phyloP scores from a whole-genome alignment of 1,284 basidiomycete species.

The Leccinum solheimii region DNA sequence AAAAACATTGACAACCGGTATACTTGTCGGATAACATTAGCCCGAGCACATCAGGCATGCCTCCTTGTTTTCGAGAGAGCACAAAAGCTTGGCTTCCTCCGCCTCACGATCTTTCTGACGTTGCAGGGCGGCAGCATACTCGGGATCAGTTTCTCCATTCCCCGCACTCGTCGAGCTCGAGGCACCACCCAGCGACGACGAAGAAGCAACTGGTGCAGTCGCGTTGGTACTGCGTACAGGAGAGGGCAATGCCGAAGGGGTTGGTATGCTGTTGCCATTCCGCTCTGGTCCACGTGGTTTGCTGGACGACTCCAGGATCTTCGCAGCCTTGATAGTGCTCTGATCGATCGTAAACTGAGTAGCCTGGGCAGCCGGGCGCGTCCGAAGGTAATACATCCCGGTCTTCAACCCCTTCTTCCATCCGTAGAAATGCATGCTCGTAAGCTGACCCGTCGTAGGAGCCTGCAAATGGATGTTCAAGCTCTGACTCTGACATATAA shows the following conservation, averaged over 20 bases:
- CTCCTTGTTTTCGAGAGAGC: slow-evolving; percentile 88
- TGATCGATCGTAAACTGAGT: slow-evolving; percentile 98
- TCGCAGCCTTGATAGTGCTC: slow-evolving; percentile 73
- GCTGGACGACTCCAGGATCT: slow-evolving; percentile 45
- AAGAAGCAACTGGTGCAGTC: slow-evolving; percentile 16
- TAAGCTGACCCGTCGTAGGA: slow-evolving; percentile 92
- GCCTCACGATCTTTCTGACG: slow-evolving; percentile 73
- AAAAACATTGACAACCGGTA: not conserved
- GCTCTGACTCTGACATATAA: slow-evolving; percentile 93
- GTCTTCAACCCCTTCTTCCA: slow-evolving; percentile 99
- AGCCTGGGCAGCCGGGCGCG: slow-evolving; percentile 91
- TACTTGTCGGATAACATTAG: slow-evolving; percentile 35
- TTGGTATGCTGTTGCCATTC: slow-evolving; percentile 31
- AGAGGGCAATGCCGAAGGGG: slow-evolving; percentile 40
- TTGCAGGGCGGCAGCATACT: slow-evolving; percentile 80
- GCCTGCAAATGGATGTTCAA: slow-evolving; percentile 93
- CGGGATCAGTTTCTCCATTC: slow-evolving; percentile 67
- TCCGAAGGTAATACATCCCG: slow-evolving; percentile 96
- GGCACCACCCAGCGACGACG: slow-evolving; percentile 39
- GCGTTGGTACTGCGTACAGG: slow-evolving; percentile 25
- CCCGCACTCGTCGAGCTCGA: slow-evolving; percentile 37
- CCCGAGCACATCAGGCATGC: slow-evolving; percentile 86
- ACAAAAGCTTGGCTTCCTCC: slow-evolving; percentile 79
- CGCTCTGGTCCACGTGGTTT: slow-evolving; percentile 20
- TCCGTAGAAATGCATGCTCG: slow-evolving; percentile 99